Evolutionary conservation across 331 rosid genomes (phyloP).

Genomic region (Phaseolus coccineus): DNA sequence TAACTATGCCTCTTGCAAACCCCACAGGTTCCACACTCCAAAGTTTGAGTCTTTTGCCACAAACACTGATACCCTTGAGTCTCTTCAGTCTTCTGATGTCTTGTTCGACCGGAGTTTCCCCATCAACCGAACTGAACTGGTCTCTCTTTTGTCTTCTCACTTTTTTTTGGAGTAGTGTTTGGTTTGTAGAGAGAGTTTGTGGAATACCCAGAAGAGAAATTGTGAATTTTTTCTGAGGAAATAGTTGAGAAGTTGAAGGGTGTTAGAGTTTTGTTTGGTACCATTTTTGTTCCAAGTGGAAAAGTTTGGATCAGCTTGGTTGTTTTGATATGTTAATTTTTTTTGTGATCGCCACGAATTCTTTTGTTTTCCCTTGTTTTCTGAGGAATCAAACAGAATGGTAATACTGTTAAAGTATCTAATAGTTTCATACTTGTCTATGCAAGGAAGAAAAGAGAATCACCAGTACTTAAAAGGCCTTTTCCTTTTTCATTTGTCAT

Average conservation of each 20-base stretch:
- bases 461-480: slow-evolving; percentile 2
- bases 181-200: neutral
- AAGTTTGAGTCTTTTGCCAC: slow-evolving; percentile 52
- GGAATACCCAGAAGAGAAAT: slow-evolving; percentile 23
- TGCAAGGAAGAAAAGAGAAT: slow-evolving; percentile 4
- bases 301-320: slow-evolving; percentile 33
- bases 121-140: slow-evolving; percentile 63
- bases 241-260: slow-evolving; percentile 20
- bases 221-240: neutral
- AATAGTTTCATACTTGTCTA: slow-evolving; percentile 27
- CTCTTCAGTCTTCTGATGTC: slow-evolving; percentile 56
- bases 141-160: slow-evolving; percentile 21
- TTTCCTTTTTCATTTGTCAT: slow-evolving; percentile 19
- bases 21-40: slow-evolving; percentile 43
- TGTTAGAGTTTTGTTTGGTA: slow-evolving; percentile 9
- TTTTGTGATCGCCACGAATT: slow-evolving; percentile 27
- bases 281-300: neutral
- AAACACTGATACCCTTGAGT: slow-evolving; percentile 51
- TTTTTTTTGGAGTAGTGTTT: neutral
- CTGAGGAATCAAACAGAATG: slow-evolving; percentile 36
- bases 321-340: neutral
- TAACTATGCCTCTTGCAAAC: slow-evolving; percentile 48
- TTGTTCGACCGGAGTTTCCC: slow-evolving; percentile 60
- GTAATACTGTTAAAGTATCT: slow-evolving; percentile 11
- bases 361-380: slow-evolving; percentile 15